Conservation (phyloP, 768 basidiomycete species). For the Podaxis carcinomalis region DNA sequence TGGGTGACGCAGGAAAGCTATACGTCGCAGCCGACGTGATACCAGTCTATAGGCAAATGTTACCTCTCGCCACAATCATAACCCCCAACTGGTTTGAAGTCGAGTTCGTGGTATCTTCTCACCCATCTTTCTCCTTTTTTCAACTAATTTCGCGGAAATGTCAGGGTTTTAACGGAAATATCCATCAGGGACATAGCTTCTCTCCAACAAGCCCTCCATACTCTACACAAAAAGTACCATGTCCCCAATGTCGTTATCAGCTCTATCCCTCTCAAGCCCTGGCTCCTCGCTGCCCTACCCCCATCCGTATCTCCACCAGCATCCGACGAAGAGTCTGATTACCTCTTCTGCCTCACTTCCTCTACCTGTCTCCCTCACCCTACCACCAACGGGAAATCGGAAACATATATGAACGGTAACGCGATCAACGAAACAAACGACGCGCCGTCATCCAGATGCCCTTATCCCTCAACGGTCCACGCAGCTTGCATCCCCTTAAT, state of each 20-base stretch:
- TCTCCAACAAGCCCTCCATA: slow-evolving; percentile 61
- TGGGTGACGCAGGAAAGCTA: slow-evolving; percentile 86
- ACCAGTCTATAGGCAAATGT: slow-evolving; percentile 77
- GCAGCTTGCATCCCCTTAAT: slow-evolving; percentile 73
- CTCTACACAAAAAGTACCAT: slow-evolving; percentile 69
- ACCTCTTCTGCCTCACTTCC: slow-evolving; percentile 82
- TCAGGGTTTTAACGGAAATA: slow-evolving; percentile 72
- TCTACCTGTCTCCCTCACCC: slow-evolving; percentile 27
- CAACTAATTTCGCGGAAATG: background rate
- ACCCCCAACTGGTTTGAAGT: slow-evolving; percentile 99
- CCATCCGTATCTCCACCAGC: slow-evolving; percentile 32
- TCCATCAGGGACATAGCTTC: slow-evolving; percentile 63
- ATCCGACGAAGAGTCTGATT: slow-evolving; percentile 27
- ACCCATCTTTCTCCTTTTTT: slow-evolving; percentile 22
- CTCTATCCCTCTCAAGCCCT: slow-evolving; percentile 69
- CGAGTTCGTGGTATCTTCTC: slow-evolving; percentile 54
- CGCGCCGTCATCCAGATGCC: background rate
- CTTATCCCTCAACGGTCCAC: slow-evolving; percentile 45
- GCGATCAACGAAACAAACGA: background rate
- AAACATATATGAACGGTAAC: background rate
- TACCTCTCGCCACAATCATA: slow-evolving; percentile 86
- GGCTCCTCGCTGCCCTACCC: slow-evolving; percentile 57
- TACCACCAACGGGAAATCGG: slow-evolving; percentile 3
- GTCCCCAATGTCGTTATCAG: slow-evolving; percentile 91
- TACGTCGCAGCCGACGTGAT: slow-evolving; percentile 88